phyloP scores from a whole-genome alignment of 2,329 filamentous ascomycete species.

The Cercospora nicotianae region DNA sequence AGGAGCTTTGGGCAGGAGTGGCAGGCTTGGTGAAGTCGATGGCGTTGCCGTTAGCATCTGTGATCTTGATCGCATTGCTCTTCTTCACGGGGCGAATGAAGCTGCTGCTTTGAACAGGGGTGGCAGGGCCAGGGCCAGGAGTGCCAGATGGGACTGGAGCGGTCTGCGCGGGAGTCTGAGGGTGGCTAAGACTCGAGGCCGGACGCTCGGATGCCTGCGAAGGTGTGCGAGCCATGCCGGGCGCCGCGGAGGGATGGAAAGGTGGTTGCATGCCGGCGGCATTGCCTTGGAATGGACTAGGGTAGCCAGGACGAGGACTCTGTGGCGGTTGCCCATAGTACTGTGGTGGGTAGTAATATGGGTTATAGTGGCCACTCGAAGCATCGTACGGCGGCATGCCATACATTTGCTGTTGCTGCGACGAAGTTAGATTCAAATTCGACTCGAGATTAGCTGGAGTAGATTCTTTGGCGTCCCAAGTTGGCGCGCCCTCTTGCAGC shows the following conservation, averaged over 20 bases:
- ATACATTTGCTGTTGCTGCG: constrained; percentile 56
- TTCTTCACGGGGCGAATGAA: constrained; percentile 66
- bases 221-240: constrained; percentile 74
- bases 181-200: constrained; percentile 60
- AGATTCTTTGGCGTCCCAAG: constrained; percentile 4
- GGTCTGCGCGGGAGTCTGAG: constrained; percentile 58
- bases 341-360: constrained; percentile 51
- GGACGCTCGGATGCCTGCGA: constrained; percentile 72
- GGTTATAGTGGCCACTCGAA: constrained; percentile 45
- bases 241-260: constrained; percentile 56
- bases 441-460: constrained; percentile 1
- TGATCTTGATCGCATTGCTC: constrained; percentile 79
- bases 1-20: constrained; percentile 56
- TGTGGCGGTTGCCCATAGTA: constrained; percentile 53
- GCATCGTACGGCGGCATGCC: constrained; percentile 58
- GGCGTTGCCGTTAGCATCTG: constrained; percentile 75
- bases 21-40: constrained; percentile 65
- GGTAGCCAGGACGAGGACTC: constrained; percentile 48
- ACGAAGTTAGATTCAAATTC: constrained; percentile 42
- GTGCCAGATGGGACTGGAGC: constrained; percentile 56
- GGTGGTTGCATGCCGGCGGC: constrained; percentile 52
- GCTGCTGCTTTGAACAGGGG: constrained; percentile 44
- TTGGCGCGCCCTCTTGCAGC: constrained; percentile 14
- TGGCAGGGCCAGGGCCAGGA: constrained; percentile 21
- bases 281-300: constrained; percentile 52